phyloP scores from a whole-genome alignment of 192 early-diverging fungal genomes.

The Spizellomyces punctatus region DNA sequence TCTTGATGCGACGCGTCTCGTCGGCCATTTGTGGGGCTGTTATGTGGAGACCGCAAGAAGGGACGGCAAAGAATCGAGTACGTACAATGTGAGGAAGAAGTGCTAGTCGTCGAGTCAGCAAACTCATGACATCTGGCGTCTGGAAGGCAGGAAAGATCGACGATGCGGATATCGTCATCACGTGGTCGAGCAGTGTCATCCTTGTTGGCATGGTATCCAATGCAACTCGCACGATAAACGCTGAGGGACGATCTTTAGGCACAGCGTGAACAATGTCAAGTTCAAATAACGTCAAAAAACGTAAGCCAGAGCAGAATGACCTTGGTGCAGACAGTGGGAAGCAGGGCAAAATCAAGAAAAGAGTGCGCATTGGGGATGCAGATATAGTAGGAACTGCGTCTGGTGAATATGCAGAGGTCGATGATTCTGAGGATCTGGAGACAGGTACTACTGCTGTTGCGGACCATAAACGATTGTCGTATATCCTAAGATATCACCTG shows the following conservation, averaged over 20 bases:
- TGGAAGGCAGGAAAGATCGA: no score
- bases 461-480: constrained; percentile 15
- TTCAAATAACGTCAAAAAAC: constrained; percentile 8
- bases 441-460: constrained; percentile 12
- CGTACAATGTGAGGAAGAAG: background rate
- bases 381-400: background rate
- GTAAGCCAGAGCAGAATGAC: constrained; percentile 6
- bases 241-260: background rate
- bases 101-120: background rate
- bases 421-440: constrained; percentile 40
- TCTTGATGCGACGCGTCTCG: constrained; percentile 50
- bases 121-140: no score
- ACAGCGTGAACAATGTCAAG: background rate
- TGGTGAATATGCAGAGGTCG: constrained; percentile 22
- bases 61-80: background rate
- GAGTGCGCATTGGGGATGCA: constrained; percentile 30
- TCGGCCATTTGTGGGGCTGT: constrained; percentile 14
- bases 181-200: background rate
- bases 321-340: background rate
- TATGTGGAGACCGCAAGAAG: background rate
- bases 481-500: background rate
- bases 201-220: background rate
- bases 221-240: background rate
- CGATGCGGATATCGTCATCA: background rate
- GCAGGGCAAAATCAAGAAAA: constrained; percentile 21